These are phyloP conservation scores for Pythium apleroticum DNA, from an alignment of 352 stramenopile species.

Conservation along the genomic window DNA sequence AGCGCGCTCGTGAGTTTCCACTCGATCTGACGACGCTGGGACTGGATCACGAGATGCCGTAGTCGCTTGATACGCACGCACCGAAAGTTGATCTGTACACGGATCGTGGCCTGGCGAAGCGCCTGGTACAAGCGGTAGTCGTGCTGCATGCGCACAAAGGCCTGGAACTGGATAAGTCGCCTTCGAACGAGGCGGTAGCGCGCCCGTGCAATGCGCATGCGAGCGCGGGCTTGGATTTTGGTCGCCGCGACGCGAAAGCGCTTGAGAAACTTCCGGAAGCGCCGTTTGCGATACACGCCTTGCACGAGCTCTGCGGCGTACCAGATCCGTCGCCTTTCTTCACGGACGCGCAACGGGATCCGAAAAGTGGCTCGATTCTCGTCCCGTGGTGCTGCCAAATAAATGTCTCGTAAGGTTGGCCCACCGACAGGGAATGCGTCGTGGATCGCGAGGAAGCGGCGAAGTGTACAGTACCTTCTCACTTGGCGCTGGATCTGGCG, in stretches of 20 bases:
- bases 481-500: slow-evolving; percentile 56
- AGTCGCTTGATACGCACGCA: slow-evolving; percentile 46
- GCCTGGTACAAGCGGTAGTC: slow-evolving; percentile 41
- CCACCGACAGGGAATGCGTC: slow-evolving; percentile 42
- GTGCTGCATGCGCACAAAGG: slow-evolving; percentile 48
- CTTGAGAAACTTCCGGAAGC: slow-evolving; percentile 52
- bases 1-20: slow-evolving; percentile 38
- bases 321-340: slow-evolving; percentile 63
- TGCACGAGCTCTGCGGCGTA: slow-evolving; percentile 55
- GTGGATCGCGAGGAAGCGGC: slow-evolving; percentile 46
- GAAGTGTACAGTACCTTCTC: slow-evolving; percentile 38
- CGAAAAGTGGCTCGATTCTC: slow-evolving; percentile 33
- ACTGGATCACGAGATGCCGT: slow-evolving; percentile 53
- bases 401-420: slow-evolving; percentile 53
- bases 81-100: slow-evolving; percentile 65
- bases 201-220: slow-evolving; percentile 43
- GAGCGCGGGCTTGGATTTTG: slow-evolving; percentile 58
- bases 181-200: slow-evolving; percentile 33
- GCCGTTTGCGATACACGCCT: slow-evolving; percentile 45
- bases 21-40: slow-evolving; percentile 51
- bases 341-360: slow-evolving; percentile 51
- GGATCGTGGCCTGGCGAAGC: slow-evolving; percentile 42
- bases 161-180: slow-evolving; percentile 59
- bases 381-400: slow-evolving; percentile 40
- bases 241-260: slow-evolving; percentile 53